Percentiles rank a stretch among this genome's conserved stretches.
Conservation (phyloP, 495 filamentous ascomycete genomes). For the Pseudoneurospora amorphoporcata region DNA sequence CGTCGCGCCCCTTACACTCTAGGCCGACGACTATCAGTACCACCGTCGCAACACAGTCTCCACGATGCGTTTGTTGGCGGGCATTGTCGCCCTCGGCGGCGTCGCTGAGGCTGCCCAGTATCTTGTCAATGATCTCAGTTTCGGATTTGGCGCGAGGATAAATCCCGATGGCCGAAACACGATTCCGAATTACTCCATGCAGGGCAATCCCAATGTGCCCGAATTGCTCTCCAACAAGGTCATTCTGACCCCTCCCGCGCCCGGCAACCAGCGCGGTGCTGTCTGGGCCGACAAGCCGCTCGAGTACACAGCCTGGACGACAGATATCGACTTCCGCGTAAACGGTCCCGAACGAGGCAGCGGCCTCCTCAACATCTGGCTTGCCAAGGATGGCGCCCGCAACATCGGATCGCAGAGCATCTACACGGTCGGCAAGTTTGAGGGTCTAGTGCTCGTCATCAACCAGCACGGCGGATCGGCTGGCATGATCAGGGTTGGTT, state of each 20-base stretch:
- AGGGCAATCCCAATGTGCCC: conserved; percentile 60
- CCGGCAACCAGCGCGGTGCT: conserved; percentile 76
- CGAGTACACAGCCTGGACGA: conserved; percentile 57
- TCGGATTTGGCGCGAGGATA: conserved; percentile 57
- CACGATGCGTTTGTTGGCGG: conserved; percentile 33
- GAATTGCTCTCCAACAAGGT: conserved; percentile 80
- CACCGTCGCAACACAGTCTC: not conserved
- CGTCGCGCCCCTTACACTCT: not conserved
- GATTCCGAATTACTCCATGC: conserved; percentile 50
- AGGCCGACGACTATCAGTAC: not conserved
- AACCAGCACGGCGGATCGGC: conserved; percentile 78
- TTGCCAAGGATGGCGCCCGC: conserved; percentile 58
- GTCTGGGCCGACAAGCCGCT: conserved; percentile 65
- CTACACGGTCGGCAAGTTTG: conserved; percentile 72
- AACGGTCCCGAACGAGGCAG: conserved; percentile 75
- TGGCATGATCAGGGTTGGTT: conserved; percentile 53
- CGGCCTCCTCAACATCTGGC: conserved; percentile 92
- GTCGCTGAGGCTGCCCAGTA: conserved; percentile 47
- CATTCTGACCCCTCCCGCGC: conserved; percentile 80
- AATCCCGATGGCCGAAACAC: conserved; percentile 24
- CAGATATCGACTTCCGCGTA: conserved; percentile 78
- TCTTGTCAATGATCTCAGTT: conserved; percentile 56
- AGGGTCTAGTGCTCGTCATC: conserved; percentile 77
- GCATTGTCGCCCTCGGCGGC: conserved; percentile 39
- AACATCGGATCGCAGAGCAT: conserved; percentile 61